A percentile compares a stretch with the other conserved stretches of the same genome.
Evolutionary conservation across 352 stramenopile species (phyloP).

Genomic region (Thalassiosira sp.): DNA sequence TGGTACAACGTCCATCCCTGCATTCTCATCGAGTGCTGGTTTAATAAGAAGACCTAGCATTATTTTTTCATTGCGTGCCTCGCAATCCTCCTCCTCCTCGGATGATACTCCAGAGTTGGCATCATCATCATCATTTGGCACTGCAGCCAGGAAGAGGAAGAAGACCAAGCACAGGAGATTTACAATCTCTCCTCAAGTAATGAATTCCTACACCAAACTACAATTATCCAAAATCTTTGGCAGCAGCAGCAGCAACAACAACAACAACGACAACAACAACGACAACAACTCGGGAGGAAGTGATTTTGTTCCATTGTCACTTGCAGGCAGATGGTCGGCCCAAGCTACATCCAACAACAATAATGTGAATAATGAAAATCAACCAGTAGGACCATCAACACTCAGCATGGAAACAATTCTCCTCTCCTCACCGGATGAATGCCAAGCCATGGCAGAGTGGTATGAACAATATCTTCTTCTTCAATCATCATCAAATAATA

Average conservation of each 20-base stretch:
- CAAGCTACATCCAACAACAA: neutral
- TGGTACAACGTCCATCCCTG: too few relatives aligned
- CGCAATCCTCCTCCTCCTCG: neutral
- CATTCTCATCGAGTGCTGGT: too few relatives aligned
- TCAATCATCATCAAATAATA: neutral
- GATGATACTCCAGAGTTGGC: neutral
- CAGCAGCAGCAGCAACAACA: too few relatives aligned
- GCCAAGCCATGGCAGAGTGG: slow-evolving; percentile 27
- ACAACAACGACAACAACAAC: too few relatives aligned
- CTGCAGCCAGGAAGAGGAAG: neutral
- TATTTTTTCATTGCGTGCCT: neutral
- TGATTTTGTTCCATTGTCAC: slow-evolving; percentile 16
- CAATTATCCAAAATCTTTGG: slow-evolving; percentile 35
- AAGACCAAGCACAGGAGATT: neutral
- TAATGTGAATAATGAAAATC: neutral
- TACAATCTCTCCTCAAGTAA: neutral
- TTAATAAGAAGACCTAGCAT: too few relatives aligned
- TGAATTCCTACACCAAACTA: slow-evolving; percentile 10
- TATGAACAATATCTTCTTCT: slow-evolving; percentile 21
- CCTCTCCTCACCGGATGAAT: slow-evolving; percentile 18
- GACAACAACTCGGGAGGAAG: neutral
- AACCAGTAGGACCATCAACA: neutral
- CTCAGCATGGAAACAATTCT: slow-evolving; percentile 18
- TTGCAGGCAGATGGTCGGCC: slow-evolving; percentile 2
- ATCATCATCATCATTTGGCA: slow-evolving; percentile 1